Conservation (phyloP, 768 basidiomycete species). For the Dentipellis sp. region DNA sequence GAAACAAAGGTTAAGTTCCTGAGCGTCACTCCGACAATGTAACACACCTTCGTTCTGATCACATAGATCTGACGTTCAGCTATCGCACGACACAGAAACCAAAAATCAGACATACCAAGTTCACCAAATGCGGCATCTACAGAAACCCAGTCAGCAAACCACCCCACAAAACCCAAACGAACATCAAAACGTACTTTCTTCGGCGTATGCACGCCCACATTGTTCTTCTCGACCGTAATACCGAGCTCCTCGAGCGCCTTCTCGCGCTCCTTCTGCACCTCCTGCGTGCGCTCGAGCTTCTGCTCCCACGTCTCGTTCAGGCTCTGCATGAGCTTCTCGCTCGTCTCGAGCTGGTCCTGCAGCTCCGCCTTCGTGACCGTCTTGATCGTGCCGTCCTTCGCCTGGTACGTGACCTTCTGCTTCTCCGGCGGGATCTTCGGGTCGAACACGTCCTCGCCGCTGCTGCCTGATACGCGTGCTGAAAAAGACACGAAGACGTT, state of each 20-base stretch:
- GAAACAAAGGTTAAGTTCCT: not conserved
- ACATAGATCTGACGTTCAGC: not conserved
- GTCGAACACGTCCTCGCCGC: constrained; percentile 74
- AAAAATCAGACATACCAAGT: constrained; percentile 49
- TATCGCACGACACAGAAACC: not conserved
- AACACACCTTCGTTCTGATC: constrained; percentile 13
- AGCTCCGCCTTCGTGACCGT: constrained; percentile 96
- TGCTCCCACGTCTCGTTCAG: constrained; percentile 96
- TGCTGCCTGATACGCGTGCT: constrained; percentile 65
- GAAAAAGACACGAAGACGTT: constrained; percentile 1
- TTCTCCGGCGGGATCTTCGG: constrained; percentile 84
- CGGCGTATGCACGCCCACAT: constrained; percentile 95
- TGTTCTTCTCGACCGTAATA: constrained; percentile 94
- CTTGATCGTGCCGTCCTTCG: constrained; percentile 88
- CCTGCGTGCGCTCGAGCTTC: constrained; percentile 83
- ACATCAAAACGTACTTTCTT: constrained; percentile 54
- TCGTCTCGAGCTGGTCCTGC: constrained; percentile 92
- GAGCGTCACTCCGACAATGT: not conserved
- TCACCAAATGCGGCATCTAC: constrained; percentile 91
- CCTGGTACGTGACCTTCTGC: constrained; percentile 91
- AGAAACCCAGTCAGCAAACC: not conserved
- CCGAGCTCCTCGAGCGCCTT: constrained; percentile 96
- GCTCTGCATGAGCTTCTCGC: constrained; percentile 91
- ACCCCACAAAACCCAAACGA: not conserved
- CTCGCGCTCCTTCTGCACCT: constrained; percentile 95